Evolutionary conservation across 371 early-diverging fungal species (phyloP).

Genomic region (Mucor piriformis): DNA sequence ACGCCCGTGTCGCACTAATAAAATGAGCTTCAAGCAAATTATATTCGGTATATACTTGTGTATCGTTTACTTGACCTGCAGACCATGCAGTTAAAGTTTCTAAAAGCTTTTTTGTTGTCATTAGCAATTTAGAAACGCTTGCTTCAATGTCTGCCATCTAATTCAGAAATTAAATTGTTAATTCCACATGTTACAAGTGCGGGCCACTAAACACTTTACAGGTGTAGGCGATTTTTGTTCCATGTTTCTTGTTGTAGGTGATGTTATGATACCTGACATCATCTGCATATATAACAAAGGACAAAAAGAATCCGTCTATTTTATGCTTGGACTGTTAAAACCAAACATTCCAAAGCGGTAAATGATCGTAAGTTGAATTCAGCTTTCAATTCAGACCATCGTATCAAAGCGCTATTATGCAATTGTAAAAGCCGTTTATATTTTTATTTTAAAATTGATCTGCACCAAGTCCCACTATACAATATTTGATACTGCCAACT

Average conservation of each 20-base stretch:
- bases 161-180: neutral
- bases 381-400: too few species aligned
- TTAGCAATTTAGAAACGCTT: conserved; percentile 54
- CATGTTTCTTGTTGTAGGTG: neutral
- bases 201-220: neutral
- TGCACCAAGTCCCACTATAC: too few species aligned
- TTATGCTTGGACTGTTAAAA: neutral
- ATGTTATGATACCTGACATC: conserved; percentile 1
- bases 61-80: conserved; percentile 31
- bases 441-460: too few species aligned
- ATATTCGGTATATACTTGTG: conserved; percentile 56
- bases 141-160: conserved; percentile 58
- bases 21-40: conserved; percentile 50
- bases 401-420: too few species aligned
- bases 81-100: conserved; percentile 63
- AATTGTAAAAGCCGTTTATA: too few species aligned
- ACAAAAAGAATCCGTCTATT: conserved; percentile 3
- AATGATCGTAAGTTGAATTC: too few species aligned
- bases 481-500: too few species aligned
- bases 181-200: neutral
- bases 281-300: conserved; percentile 3
- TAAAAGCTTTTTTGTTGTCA: conserved; percentile 59
- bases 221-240: neutral
- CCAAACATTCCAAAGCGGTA: neutral
- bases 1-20: conserved; percentile 43